Evolutionary conservation across 1,284 basidiomycete genomes (phyloP).

Genomic region (Ceratorhiza oryzae-sativae): DNA sequence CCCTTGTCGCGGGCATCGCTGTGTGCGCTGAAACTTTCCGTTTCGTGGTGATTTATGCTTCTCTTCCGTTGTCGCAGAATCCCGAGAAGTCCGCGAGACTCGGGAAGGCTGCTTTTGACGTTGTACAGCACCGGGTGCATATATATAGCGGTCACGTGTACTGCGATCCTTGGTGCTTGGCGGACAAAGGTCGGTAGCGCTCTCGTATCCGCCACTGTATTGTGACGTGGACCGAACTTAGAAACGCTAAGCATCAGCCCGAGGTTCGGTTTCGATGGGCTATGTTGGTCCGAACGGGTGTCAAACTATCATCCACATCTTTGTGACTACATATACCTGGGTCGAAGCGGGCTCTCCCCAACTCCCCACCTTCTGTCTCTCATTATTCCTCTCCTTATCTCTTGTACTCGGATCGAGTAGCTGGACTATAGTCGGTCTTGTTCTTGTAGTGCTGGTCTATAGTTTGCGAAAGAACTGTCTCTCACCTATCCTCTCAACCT

Average conservation of each 20-base stretch:
- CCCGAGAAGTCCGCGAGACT: not conserved
- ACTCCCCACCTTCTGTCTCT: conserved; percentile 16
- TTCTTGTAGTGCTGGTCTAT: conserved; percentile 15
- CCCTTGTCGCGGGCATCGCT: not conserved
- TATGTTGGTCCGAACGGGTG: conserved; percentile 2
- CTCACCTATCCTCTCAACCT: not conserved
- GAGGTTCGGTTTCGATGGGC: not conserved
- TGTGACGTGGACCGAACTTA: conserved; percentile 23
- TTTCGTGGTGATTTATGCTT: not conserved
- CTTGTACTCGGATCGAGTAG: conserved; percentile 17
- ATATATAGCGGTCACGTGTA: conserved; percentile 28
- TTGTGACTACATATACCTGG: not conserved
- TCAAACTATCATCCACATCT: conserved; percentile 31
- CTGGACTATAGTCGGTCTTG: conserved; percentile 31
- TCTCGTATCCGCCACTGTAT: conserved; percentile 20
- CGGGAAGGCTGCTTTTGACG: not conserved
- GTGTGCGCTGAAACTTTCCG: not conserved
- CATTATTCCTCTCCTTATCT: conserved; percentile 1
- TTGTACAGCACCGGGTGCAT: not conserved
- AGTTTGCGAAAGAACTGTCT: conserved; percentile 17
- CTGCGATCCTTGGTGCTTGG: conserved; percentile 26
- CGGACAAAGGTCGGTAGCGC: conserved; percentile 34
- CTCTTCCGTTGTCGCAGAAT: conserved; percentile 22
- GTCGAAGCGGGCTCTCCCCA: not conserved
- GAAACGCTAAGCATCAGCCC: not conserved